Evolutionary conservation across 352 stramenopile genomes (phyloP).

Genomic region (Globisporangium takayamanum): DNA sequence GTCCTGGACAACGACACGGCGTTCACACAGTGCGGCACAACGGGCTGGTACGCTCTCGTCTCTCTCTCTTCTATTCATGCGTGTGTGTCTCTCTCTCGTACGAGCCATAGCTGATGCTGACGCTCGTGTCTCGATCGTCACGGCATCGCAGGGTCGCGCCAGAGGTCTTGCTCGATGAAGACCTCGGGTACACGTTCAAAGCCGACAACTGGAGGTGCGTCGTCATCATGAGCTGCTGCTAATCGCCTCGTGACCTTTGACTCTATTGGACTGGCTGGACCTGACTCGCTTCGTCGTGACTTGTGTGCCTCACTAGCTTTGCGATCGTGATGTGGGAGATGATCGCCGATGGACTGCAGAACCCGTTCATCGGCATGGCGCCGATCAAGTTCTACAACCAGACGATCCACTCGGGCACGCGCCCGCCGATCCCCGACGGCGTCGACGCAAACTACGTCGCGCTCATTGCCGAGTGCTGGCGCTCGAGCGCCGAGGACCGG

Average conservation of each 20-base stretch:
- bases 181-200: constrained; percentile 86
- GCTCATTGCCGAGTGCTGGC: constrained; percentile 82
- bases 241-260: neutral
- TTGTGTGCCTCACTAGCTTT: constrained; percentile 37
- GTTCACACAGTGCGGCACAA: constrained; percentile 85
- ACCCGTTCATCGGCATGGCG: constrained; percentile 86
- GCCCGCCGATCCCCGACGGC: constrained; percentile 59
- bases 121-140: neutral
- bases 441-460: constrained; percentile 65
- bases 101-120: neutral
- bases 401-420: constrained; percentile 70
- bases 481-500: constrained; percentile 63
- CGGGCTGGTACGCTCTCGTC: constrained; percentile 53
- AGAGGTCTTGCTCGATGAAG: constrained; percentile 85
- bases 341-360: constrained; percentile 71
- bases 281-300: neutral
- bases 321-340: constrained; percentile 90
- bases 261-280: neutral
- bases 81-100: neutral
- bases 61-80: neutral
- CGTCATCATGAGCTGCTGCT: neutral
- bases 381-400: constrained; percentile 90
- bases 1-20: constrained; percentile 79
- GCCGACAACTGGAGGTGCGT: constrained; percentile 85
- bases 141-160: constrained; percentile 62